Evolutionary conservation across 306 rosid genomes (phyloP).

Genomic region (Prunus persica): Prunus_persica_NCBIv2 NC_034010.1:15651001-15651500

Average conservation of each 20-base stretch:
- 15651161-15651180: constrained; percentile 79
- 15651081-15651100: background rate
- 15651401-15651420: constrained; percentile 3
- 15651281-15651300: background rate
- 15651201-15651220: constrained; percentile 49
- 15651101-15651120: background rate
- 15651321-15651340: background rate
- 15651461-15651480: constrained; percentile 5
- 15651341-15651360: background rate
- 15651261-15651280: constrained; percentile 13
- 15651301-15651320: background rate
- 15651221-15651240: constrained; percentile 41
- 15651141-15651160: constrained; percentile 86
- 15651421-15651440: background rate
- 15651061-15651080: background rate
- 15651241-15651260: background rate
- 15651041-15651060: background rate
- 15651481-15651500: background rate
- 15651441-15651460: background rate
- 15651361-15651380: background rate
- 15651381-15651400: constrained; percentile 1
- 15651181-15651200: constrained; percentile 85
- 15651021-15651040: background rate
- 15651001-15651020: background rate
- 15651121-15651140: constrained; percentile 83